phyloP scores from a whole-genome alignment of 2,329 filamentous ascomycete species.

The Bipolaris sorokiniana region DNA sequence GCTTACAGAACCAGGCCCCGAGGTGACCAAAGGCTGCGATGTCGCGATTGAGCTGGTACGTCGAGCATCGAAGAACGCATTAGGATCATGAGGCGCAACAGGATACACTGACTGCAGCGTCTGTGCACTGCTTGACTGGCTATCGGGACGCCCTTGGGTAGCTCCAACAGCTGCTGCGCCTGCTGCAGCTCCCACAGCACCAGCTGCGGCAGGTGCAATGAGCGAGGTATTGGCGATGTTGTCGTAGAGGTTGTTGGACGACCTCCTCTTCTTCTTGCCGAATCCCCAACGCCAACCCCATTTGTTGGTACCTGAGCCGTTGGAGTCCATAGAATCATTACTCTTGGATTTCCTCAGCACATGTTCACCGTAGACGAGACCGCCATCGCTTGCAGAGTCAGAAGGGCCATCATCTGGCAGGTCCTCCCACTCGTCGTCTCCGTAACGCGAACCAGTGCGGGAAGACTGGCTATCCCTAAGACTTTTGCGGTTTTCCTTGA shows the following conservation, averaged over 20 bases:
- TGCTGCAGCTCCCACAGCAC: constrained; percentile 43
- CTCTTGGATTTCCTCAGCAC: constrained; percentile 51
- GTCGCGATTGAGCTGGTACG: constrained; percentile 58
- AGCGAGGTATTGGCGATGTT: constrained; percentile 46
- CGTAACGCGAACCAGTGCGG: constrained; percentile 40
- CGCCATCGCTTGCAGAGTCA: constrained; percentile 60
- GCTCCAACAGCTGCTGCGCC: constrained; percentile 55
- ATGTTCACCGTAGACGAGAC: constrained; percentile 65
- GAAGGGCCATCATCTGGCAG: constrained; percentile 45
- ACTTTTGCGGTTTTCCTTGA: constrained; percentile 40
- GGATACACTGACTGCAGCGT: constrained; percentile 70
- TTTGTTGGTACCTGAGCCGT: constrained; percentile 61
- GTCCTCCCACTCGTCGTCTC: constrained; percentile 58
- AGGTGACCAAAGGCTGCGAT: constrained; percentile 43
- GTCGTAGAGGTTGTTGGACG: constrained; percentile 45
- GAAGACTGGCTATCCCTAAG: constrained; percentile 29
- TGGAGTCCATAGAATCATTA: constrained; percentile 59
- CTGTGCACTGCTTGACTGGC: constrained; percentile 54
- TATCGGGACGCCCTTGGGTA: constrained; percentile 56
- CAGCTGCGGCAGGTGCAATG: constrained; percentile 49
- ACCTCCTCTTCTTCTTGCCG: constrained; percentile 53
- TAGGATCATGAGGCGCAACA: constrained; percentile 69
- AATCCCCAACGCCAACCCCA: constrained; percentile 68
- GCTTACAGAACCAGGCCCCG: constrained; percentile 60
- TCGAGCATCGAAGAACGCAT: constrained; percentile 62